Evolutionary conservation across 169 alveolate genomes (phyloP).

Genomic region (Plasmodium sp.): DNA sequence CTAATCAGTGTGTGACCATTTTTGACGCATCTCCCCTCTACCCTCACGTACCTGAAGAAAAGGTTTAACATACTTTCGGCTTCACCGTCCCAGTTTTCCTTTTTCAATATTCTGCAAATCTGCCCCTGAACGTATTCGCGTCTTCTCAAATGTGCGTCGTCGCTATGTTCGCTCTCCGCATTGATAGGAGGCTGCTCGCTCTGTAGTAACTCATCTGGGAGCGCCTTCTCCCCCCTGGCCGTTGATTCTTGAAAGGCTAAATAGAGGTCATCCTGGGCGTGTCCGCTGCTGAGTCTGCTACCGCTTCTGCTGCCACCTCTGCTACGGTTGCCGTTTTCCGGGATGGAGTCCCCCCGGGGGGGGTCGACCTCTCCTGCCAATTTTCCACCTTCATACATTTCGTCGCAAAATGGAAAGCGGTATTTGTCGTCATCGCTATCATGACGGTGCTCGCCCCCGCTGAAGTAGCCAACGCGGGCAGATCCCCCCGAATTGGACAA

Average conservation of each 20-base stretch:
- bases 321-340: neutral
- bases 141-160: neutral
- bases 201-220: neutral
- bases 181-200: neutral
- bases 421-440: neutral
- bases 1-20: neutral
- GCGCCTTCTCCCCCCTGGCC: neutral
- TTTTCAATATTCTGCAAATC: slow-evolving; percentile 3
- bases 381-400: neutral
- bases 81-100: slow-evolving; percentile 25
- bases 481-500: neutral
- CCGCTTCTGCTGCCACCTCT: neutral
- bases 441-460: neutral
- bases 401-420: neutral
- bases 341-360: neutral
- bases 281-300: no score
- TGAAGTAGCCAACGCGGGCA: neutral
- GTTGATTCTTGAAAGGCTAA: neutral
- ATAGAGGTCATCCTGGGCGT: neutral
- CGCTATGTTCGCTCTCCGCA: neutral
- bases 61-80: slow-evolving; percentile 5
- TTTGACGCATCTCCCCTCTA: neutral
- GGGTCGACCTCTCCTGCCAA: neutral
- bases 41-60: neutral
- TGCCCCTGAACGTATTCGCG: neutral